A percentile compares a stretch with the other conserved stretches of the same genome.
These are phyloP conservation scores for Triticum turgidum DNA, from an alignment of 176 grass and related monocot species.

Conservation along the genomic window DNA sequence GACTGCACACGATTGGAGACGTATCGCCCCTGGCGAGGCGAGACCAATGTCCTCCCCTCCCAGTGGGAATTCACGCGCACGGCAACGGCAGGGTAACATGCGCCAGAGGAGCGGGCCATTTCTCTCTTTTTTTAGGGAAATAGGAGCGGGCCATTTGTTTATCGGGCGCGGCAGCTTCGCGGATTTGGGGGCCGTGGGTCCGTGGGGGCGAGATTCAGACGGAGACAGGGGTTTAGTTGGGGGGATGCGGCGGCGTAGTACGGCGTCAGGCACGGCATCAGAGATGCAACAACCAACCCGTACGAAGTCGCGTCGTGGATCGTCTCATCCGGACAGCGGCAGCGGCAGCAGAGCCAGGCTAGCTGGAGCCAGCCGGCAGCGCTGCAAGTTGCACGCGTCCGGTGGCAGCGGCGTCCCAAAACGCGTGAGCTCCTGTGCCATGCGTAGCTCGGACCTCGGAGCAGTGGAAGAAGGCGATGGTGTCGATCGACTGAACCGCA, in stretches of 20 bases:
- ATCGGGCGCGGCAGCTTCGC: constrained; percentile 50
- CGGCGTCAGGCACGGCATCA: constrained; percentile 43
- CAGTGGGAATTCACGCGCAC: constrained; percentile 29
- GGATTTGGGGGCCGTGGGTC: constrained; percentile 15
- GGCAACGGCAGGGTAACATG: constrained; percentile 12
- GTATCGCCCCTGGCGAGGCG: not conserved
- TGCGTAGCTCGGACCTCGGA: not conserved
- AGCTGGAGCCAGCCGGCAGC: constrained; percentile 68
- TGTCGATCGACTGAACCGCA: not conserved
- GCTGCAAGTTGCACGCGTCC: constrained; percentile 5
- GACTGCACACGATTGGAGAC: constrained; percentile 9
- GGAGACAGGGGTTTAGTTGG: constrained; percentile 19
- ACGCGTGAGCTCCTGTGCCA: constrained; percentile 10
- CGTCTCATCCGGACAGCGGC: not conserved
- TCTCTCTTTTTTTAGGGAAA: not conserved
- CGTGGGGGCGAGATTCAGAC: not conserved
- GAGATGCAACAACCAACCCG: not conserved
- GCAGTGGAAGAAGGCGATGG: not conserved
- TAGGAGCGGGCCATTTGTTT: constrained; percentile 18
- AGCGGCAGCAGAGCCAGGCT: constrained; percentile 17
- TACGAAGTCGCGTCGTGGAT: constrained; percentile 20
- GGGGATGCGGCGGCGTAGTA: constrained; percentile 17
- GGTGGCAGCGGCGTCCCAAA: not conserved
- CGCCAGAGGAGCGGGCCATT: too few relatives aligned
- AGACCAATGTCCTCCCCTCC: not conserved